Percentiles rank a stretch among this genome's conserved stretches.
Conservation (phyloP, 352 stramenopile species). For the Phytopythium cucurbitacearum region DNA sequence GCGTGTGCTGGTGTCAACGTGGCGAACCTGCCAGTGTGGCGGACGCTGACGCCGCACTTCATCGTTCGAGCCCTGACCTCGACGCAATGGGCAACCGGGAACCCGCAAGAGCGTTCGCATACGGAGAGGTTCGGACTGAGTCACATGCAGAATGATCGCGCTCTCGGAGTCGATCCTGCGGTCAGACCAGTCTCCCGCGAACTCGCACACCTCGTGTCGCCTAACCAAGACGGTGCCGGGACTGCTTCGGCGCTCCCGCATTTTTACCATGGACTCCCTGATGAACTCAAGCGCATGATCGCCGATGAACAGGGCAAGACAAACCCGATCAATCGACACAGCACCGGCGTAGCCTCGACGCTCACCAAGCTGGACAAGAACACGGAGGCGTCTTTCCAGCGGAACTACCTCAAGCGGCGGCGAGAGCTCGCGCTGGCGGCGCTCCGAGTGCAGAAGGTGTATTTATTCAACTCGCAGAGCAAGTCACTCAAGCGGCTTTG, state of each 20-base stretch:
- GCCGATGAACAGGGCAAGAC: slow-evolving; percentile 40
- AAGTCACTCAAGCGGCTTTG: slow-evolving; percentile 42
- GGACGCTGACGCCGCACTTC: slow-evolving; percentile 32
- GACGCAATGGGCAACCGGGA: slow-evolving; percentile 27
- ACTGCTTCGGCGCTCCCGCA: slow-evolving; percentile 37
- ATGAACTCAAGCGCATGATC: slow-evolving; percentile 74
- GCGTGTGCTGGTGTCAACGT: slow-evolving; percentile 30
- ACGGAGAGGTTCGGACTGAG: slow-evolving; percentile 54
- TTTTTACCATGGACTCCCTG: slow-evolving; percentile 72
- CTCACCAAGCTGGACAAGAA: slow-evolving; percentile 49
- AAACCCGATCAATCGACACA: background rate
- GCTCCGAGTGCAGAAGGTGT: slow-evolving; percentile 48
- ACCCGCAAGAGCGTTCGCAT: slow-evolving; percentile 17
- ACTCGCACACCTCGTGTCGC: slow-evolving; percentile 30
- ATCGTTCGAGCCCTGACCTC: slow-evolving; percentile 40
- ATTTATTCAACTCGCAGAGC: slow-evolving; percentile 38
- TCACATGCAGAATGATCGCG: slow-evolving; percentile 47
- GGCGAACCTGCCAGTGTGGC: slow-evolving; percentile 34
- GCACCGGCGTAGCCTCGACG: slow-evolving; percentile 9
- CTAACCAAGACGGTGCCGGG: slow-evolving; percentile 33
- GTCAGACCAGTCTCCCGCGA: slow-evolving; percentile 30
- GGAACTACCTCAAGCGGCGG: slow-evolving; percentile 55
- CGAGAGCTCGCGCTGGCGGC: slow-evolving; percentile 38
- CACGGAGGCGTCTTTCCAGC: slow-evolving; percentile 43
- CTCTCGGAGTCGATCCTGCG: slow-evolving; percentile 27